Base-by-base conservation (phyloP, 129 eudicot genomes). In the Pseudognaphalium luteoalbum region DNA sequence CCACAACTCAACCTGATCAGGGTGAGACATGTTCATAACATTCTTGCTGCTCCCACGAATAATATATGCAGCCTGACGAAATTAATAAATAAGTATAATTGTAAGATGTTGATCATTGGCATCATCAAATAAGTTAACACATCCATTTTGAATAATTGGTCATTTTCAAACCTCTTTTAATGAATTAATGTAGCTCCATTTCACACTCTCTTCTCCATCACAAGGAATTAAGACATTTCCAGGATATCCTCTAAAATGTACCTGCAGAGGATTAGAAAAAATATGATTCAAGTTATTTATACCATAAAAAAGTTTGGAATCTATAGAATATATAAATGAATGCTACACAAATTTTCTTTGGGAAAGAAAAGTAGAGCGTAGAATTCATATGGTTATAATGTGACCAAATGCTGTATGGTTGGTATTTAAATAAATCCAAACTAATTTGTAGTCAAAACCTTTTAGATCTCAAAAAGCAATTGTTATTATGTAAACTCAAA, bases 181-280 rank as follows among this genome's bases (percentile, higher is more conserved):
- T 42, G 97, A 88, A 80, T 94, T 94, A 61, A 94, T 89, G 73
- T 85, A 94, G 84, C 90, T 87, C 99, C 99, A 94, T 82, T 94
- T 94, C 39, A 91, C 96, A 86, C 92, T 83, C 77, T 94, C 99
- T 86, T 94, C 97, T n/a, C 91, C 93, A 62, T 94, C 96, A 85
- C 99, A 94, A 35, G 99, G 99, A 29, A 88, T 87, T 83, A 94
- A 87, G 29, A 85, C 35, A 79, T 80, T 87, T 72, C 80, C 86
- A 8, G 99, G 99, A 82, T 91, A 94, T 78, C 99, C 97, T 83
- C 99, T 91, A 83, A 91, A 94, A 87, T 94, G 99, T 63, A 94
- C 91, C 99, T 94, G 90, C 75, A 87, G 28, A 39, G 47, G 64
- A 41, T 25, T 25, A 25, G 47, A 57, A 37, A 35, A 75, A 8